These are phyloP conservation scores for Starmerella floricola DNA, from an alignment of 805 yeast genomes.

Conservation along the genomic window DNA sequence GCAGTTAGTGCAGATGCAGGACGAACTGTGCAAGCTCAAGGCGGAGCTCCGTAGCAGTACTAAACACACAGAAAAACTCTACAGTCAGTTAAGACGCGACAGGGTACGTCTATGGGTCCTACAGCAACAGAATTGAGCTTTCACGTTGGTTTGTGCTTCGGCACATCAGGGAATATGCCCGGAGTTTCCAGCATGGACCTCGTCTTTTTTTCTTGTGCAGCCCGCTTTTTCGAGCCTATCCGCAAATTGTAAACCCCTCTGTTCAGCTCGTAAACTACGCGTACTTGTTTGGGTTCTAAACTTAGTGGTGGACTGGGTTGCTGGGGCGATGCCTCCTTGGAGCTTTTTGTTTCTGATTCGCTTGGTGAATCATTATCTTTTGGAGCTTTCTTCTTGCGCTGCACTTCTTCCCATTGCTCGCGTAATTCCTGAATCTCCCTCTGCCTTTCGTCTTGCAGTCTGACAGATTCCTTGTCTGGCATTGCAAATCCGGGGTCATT, in stretches of 20 bases:
- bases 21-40: background rate
- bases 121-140: background rate
- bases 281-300: background rate
- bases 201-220: slow-evolving; percentile 26
- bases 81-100: background rate
- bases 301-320: slow-evolving; percentile 9
- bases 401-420: slow-evolving; percentile 24
- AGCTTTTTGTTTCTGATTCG: no score
- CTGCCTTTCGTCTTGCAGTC: slow-evolving; percentile 18
- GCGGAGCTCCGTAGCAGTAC: background rate
- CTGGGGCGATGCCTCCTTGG: no score
- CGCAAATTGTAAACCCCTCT: slow-evolving; percentile 35
- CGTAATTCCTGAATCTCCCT: slow-evolving; percentile 28
- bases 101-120: background rate
- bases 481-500: slow-evolving; percentile 39
- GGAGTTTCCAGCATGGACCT: slow-evolving; percentile 26
- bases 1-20: background rate
- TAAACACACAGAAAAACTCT: background rate
- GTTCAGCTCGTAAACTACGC: slow-evolving; percentile 26
- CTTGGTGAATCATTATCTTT: no score
- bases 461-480: slow-evolving; percentile 31
- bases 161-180: slow-evolving; percentile 29
- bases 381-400: slow-evolving; percentile 17
- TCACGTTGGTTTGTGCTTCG: slow-evolving; percentile 22
- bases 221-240: slow-evolving; percentile 25